Base-by-base conservation (phyloP, 2,329 filamentous ascomycete species). In the Lojkania enalia region DNA sequence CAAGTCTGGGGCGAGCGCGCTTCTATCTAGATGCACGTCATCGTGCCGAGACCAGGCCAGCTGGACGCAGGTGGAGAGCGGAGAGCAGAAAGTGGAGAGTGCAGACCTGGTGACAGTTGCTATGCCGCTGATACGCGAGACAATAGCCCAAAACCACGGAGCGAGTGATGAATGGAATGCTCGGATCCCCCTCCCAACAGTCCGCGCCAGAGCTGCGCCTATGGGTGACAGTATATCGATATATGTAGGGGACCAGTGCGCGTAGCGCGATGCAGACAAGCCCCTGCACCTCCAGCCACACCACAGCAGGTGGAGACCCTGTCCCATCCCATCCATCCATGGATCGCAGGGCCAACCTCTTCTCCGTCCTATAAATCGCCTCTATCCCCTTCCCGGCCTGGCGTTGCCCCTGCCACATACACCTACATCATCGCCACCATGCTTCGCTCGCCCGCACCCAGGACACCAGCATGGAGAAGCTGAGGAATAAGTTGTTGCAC, bases 401-500 rank as follows among this genome's bases (percentile, higher is more conserved):
- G 23, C n/a, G 23, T n/a, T 27, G 23, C n/a, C 23, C 7, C 23
- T n/a, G 5, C 19, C 35, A 23, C 33, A 39, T 7, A 21, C 29
- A 15, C 15, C 13, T 35, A 18, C 29, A 15, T 33, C 11, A 16
- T 25, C 20, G 16, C 23, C 15, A 33, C 15, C 5, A 12, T 16
- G 18, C 16, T 3, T n/a, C 12, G 19, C 14, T 35, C 36, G n/a
- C 15, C n/a, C 37, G 11, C 13, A 7, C 7, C 15, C 15, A 7
- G 31, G 23, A 20, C 41, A 16, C 31, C 37, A 38, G 42, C 27
- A 70, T 70, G 66, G 64, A 70, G 40, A 67, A 64, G 50, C 52
- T 66, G 35, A 66, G 66, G 55, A 63, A 59, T 38, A 66, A 61
- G 42, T 41, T 66, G 18, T 48, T 64, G 42, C 49, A 53, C 23